A percentile compares a stretch with the other conserved stretches of the same genome.
phyloP scores from a whole-genome alignment of 2,329 filamentous ascomycete species.

The Pseudogymnoascus sp. region DNA sequence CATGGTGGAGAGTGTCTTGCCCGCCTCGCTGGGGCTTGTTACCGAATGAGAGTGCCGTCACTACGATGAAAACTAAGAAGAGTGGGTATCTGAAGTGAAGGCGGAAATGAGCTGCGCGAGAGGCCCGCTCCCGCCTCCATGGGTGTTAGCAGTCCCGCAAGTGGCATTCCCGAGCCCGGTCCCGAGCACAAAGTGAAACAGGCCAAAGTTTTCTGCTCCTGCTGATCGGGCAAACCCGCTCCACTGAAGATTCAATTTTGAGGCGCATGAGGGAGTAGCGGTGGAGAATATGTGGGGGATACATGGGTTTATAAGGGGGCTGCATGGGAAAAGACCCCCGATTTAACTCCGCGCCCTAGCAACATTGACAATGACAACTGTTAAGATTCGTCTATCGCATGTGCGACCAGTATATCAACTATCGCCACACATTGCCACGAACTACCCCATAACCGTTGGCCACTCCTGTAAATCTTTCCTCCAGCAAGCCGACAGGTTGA shows the following conservation, averaged over 20 bases:
- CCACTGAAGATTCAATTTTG: background rate
- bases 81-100: background rate
- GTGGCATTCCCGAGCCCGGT: background rate
- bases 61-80: background rate
- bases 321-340: background rate
- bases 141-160: background rate
- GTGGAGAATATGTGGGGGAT: background rate
- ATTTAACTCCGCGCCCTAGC: background rate
- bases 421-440: background rate
- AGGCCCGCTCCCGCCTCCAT: background rate
- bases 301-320: background rate
- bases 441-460: background rate
- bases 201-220: background rate
- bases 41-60: background rate
- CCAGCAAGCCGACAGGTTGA: background rate
- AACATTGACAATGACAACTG: background rate
- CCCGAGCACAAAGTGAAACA: background rate
- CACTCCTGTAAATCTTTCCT: background rate
- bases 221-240: background rate
- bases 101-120: background rate
- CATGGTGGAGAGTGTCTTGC: background rate
- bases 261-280: background rate
- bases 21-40: background rate
- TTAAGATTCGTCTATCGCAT: slow-evolving; percentile 3
- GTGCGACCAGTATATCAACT: background rate